Percentiles rank a stretch among this genome's conserved stretches.
Conservation (phyloP, 2,329 filamentous ascomycete species). For the Penicillium paneum region DNA sequence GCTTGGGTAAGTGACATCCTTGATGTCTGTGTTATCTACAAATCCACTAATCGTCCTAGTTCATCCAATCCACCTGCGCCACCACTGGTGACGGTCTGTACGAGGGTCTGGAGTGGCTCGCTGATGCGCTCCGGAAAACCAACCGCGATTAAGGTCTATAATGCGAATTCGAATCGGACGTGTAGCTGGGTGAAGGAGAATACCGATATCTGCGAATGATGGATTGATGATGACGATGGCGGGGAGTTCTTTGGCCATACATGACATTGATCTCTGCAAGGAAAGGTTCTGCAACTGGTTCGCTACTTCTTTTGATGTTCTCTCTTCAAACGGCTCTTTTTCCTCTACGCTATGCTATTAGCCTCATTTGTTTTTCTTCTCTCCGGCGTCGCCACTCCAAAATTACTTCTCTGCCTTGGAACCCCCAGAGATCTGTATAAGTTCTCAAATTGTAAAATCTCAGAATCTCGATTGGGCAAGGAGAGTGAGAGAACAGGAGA, state of each 20-base stretch:
- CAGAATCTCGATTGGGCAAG: conserved; percentile 6
- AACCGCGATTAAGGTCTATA: conserved; percentile 47
- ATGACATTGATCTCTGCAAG: conserved; percentile 25
- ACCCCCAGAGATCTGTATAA: conserved; percentile 10
- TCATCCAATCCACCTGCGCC: conserved; percentile 99
- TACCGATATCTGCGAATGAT: conserved; percentile 36
- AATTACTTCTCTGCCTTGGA: conserved; percentile 27
- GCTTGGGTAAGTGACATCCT: conserved; percentile 75
- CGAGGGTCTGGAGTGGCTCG: conserved; percentile 95
- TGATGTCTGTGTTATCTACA: not conserved
- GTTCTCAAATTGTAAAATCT: conserved; percentile 11
- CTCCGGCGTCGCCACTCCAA: conserved; percentile 24
- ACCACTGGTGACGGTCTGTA: conserved; percentile 99
- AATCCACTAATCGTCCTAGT: conserved; percentile 53
- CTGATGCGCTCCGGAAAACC: conserved; percentile 74
- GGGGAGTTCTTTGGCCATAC: conserved; percentile 34
- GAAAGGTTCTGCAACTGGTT: conserved; percentile 30
- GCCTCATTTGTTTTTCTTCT: conserved; percentile 37
- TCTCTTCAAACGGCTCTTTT: conserved; percentile 37
- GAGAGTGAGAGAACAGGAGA: conserved; percentile 1
- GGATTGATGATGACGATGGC: conserved; percentile 34
- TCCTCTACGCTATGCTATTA: conserved; percentile 42
- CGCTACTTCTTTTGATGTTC: conserved; percentile 20
- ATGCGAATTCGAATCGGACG: conserved; percentile 29
- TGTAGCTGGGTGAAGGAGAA: conserved; percentile 25